Conservation (phyloP, 2,329 filamentous ascomycete genomes). For the Aspergillus pseudotamarii region DNA sequence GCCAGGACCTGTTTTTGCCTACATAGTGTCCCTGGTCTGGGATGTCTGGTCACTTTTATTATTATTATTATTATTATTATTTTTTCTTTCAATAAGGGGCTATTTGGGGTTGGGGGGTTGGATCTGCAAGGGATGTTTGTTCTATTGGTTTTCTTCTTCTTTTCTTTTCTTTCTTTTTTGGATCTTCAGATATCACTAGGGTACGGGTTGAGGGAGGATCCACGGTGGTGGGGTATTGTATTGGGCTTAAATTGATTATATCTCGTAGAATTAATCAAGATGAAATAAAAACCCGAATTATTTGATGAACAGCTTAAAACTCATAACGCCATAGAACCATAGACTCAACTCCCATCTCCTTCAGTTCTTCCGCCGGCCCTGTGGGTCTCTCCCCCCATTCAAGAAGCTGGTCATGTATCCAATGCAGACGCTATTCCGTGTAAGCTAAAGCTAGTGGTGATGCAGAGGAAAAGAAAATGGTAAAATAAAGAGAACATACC, state of each 20-base stretch:
- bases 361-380: constrained; percentile 10
- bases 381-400: background rate
- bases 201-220: background rate
- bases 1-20: background rate
- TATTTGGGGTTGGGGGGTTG: background rate
- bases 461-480: background rate
- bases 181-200: background rate
- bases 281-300: background rate
- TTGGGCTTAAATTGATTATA: background rate
- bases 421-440: constrained; percentile 9
- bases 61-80: too few species aligned
- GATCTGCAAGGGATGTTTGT: background rate
- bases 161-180: background rate
- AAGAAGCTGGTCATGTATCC: constrained; percentile 14
- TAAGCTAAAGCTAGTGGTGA: background rate
- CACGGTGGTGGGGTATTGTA: background rate
- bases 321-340: background rate
- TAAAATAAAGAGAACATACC: constrained; percentile 1
- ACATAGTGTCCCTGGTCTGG: background rate
- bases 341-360: background rate
- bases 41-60: background rate
- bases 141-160: too few species aligned
- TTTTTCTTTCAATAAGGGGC: background rate
- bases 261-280: background rate
- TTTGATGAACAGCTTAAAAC: background rate